Evolutionary conservation across 148 eudicot species (phyloP), one percentile per base, ranked within the genome.

Genomic region (Camellia sinensis): DNA sequence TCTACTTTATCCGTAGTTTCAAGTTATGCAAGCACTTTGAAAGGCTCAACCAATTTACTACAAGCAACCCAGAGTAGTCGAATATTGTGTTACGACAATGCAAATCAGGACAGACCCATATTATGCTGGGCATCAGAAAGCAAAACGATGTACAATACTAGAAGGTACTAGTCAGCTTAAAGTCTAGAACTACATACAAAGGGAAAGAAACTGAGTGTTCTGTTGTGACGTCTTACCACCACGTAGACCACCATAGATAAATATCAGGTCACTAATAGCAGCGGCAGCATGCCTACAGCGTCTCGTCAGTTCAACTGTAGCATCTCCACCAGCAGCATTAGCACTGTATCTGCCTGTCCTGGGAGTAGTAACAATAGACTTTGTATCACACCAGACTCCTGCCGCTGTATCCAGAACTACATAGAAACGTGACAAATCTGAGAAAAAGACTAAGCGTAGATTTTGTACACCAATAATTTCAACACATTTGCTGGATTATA

Each of bases 211-310:
- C 22, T 12, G 44, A 73, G 48, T 61, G 19, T 43, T 59, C 7
- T 3, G 3, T 43, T 22, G 72, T 69, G 37, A 66, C 82, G 59
- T 77, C 91, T 89, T 88, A 95, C 99, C 99, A 78, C 99, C 99
- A 74, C 97, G 97, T 64, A 95, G 80, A 82, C 99, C 99, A 68
- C 99, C 99, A 80, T 95, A 95, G 45, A 95, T 90, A 81, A 93
- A 93, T 15, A 95, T 95, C 85, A 93, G 84, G 79, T 93, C 97
- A 75, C 97, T 97, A 71, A 93, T 87, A 77, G 99, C 97, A 84
- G 97, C 94, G 70, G 99, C 97, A 78, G 99, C 97, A 85, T 95
- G 99, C 88, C 99, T 93, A 79, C 99, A 95, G 64, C 97, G 97
- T 83, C 99, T 87, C 29, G 93, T 95, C 84, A 95, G 80, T 88